A percentile compares a stretch with the other conserved stretches of the same genome.
These are phyloP conservation scores for Diplodia sapinea DNA, from an alignment of 2,329 filamentous ascomycete genomes.

Conservation along the genomic window DNA sequence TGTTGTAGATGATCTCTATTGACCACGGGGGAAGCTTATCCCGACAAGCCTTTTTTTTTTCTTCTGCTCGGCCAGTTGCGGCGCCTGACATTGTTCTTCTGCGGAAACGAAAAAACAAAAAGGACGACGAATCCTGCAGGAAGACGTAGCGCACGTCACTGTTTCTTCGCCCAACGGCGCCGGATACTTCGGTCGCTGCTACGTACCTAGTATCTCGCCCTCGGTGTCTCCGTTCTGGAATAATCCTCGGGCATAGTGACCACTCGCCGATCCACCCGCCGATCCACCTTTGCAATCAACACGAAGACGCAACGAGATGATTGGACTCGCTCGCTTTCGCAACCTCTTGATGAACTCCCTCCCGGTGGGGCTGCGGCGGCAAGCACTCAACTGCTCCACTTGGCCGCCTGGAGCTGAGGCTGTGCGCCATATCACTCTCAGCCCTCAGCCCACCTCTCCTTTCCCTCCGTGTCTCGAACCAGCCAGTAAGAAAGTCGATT, in stretches of 20 bases:
- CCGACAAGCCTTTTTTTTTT: constrained; percentile 5
- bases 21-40: not conserved
- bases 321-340: not conserved
- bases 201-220: not conserved
- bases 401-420: not conserved
- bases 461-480: not conserved
- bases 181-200: not conserved
- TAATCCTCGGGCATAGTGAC: not conserved
- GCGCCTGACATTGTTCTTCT: not conserved
- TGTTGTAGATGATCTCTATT: not conserved
- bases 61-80: not conserved
- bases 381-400: not conserved
- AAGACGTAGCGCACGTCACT: not conserved
- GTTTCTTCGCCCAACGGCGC: constrained; percentile 1
- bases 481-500: too few species aligned
- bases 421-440: not conserved
- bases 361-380: not conserved
- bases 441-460: not conserved
- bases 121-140: constrained; percentile 1
- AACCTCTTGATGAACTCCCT: not conserved
- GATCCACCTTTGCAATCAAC: not conserved
- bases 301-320: not conserved
- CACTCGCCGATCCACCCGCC: not conserved
- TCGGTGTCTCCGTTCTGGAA: constrained; percentile 1
- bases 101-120: not conserved